Evolutionary conservation across 768 basidiomycete species (phyloP).

Genomic region (Serendipita sp.): DNA sequence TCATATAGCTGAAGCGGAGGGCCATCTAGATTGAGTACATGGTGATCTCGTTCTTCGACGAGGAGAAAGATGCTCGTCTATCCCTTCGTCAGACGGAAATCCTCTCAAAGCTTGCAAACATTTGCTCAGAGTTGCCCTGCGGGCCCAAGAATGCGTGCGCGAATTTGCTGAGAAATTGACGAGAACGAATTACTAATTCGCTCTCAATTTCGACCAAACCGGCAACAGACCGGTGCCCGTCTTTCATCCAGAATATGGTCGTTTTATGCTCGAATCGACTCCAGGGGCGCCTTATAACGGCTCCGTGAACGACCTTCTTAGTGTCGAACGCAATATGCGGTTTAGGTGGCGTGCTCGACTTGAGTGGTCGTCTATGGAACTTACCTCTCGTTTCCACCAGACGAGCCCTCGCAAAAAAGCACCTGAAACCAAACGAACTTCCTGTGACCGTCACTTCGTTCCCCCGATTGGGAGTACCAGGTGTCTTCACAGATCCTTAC

Average conservation of each 20-base stretch:
- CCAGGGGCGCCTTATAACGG: conserved; percentile 92
- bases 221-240: conserved; percentile 59
- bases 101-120: conserved; percentile 53
- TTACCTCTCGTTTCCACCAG: conserved; percentile 23
- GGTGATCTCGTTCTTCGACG: conserved; percentile 73
- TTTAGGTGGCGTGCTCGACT: conserved; percentile 39
- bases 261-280: conserved; percentile 97
- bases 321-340: conserved; percentile 90
- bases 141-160: conserved; percentile 37
- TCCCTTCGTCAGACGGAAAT: conserved; percentile 95
- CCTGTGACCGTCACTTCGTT: conserved; percentile 92
- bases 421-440: conserved; percentile 71
- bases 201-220: neutral
- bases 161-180: neutral
- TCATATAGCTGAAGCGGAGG: conserved; percentile 1
- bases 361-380: neutral
- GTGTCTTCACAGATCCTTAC: conserved; percentile 84
- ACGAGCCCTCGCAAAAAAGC: conserved; percentile 65
- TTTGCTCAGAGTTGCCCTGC: conserved; percentile 42
- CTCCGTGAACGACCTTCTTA: conserved; percentile 65
- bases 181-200: neutral
- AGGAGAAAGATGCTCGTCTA: conserved; percentile 62
- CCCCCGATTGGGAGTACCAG: conserved; percentile 77
- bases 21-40: conserved; percentile 77
- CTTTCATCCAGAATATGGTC: conserved; percentile 96